Base-by-base conservation (phyloP, 164 flowering plant species). In the Sextonia rubra region DNA sequence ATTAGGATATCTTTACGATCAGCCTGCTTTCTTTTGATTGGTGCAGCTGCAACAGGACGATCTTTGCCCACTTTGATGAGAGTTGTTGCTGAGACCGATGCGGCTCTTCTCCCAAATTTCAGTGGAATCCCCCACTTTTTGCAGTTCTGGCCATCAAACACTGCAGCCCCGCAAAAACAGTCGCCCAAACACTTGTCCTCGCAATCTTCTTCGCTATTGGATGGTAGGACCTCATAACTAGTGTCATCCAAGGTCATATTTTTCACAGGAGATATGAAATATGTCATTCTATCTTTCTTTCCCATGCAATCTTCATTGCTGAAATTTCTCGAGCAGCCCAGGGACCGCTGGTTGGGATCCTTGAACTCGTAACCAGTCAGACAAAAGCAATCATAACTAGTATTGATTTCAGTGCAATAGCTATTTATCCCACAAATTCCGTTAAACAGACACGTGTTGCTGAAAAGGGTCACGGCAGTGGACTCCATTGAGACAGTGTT, bases 41-140 rank as follows among this genome's bases (percentile, higher is more conserved):
- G 6, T 17, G 60, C 4, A 61, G 30, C 1, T 37, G n/a, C n/a
- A n/a, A n/a, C n/a, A n/a, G n/a, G n/a, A n/a, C n/a, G n/a, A n/a
- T 8, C 9, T 5, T 37, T 2, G 27, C 25, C 25, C 25, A 12
- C 64, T 22, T 22, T 55, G 63, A 26, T 12, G 24, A 69, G 56
- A 49, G 48, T 44, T 3, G 14, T 56, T 18, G 17, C 32, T 25
- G 72, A 26, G 22, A 2, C 20, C 2, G 23, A 2, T 20, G 0
- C 3, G n/a, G 47, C 18, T 47, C 69, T 71, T 30, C 67, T 71
- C 14, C 81, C 82, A 64, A 44, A 80, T 67, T 77, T 73, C 70
- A 81, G 29, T 22, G 85, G 85, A 64, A 80, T 80, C 71, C 29
- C 75, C 4, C 69, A 76, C 66, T 69, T 79, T 3, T 2, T 70